These are phyloP conservation scores for Ogataea pignaliae DNA, from an alignment of 805 yeast genomes.

Conservation along the genomic window DNA sequence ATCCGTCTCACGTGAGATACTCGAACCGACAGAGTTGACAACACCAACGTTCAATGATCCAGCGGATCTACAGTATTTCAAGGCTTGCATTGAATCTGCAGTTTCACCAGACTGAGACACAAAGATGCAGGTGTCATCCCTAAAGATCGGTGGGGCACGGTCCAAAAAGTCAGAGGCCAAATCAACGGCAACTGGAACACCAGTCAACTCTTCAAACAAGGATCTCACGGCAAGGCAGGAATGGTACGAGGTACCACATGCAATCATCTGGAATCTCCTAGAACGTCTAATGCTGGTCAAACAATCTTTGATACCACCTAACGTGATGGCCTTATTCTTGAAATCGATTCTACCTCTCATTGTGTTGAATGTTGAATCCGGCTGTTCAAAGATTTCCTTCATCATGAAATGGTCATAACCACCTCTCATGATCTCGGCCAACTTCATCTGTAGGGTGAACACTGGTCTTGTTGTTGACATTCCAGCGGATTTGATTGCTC, in stretches of 20 bases:
- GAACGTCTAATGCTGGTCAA: slow-evolving; percentile 88
- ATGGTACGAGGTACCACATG: slow-evolving; percentile 99
- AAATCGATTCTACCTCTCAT: slow-evolving; percentile 99
- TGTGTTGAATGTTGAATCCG: slow-evolving; percentile 95
- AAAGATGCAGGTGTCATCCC: slow-evolving; percentile 96
- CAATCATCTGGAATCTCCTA: slow-evolving; percentile 94
- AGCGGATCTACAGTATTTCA: slow-evolving; percentile 92
- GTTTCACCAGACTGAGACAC: slow-evolving; percentile 99
- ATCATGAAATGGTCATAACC: slow-evolving; percentile 96
- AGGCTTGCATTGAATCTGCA: slow-evolving; percentile 93
- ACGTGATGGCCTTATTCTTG: slow-evolving; percentile 64
- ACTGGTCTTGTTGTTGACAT: slow-evolving; percentile 94
- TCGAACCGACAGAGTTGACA: slow-evolving; percentile 95
- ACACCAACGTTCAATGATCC: slow-evolving; percentile 98
- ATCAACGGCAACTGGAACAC: slow-evolving; percentile 89
- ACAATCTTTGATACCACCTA: slow-evolving; percentile 88
- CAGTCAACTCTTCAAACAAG: slow-evolving; percentile 92
- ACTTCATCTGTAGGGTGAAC: slow-evolving; percentile 94
- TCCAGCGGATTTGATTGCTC: slow-evolving; percentile 83
- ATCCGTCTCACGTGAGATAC: slow-evolving; percentile 93
- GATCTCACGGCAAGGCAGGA: slow-evolving; percentile 97
- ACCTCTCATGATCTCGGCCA: slow-evolving; percentile 98
- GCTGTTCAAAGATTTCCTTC: slow-evolving; percentile 98
- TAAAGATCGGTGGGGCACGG: slow-evolving; percentile 92
- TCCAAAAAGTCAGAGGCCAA: slow-evolving; percentile 94